These are phyloP conservation scores for Penicillium soppii DNA, from an alignment of 495 filamentous ascomycete species.

Conservation along the genomic window DNA sequence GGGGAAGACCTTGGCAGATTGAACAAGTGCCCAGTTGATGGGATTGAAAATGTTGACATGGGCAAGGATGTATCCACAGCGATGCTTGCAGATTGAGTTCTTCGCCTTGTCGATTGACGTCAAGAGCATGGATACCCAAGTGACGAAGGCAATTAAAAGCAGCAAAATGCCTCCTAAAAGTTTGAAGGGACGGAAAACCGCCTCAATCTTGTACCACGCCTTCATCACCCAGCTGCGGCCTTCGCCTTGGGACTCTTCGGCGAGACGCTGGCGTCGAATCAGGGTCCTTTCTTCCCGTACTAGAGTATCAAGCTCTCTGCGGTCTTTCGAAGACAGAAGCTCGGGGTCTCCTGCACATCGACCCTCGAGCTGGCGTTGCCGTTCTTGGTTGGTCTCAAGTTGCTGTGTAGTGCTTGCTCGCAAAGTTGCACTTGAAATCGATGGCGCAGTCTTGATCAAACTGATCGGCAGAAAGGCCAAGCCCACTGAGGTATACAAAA, in stretches of 20 bases:
- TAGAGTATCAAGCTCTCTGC: slow-evolving; percentile 82
- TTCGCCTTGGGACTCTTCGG: slow-evolving; percentile 75
- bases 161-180: slow-evolving; percentile 80
- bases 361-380: slow-evolving; percentile 85
- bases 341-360: slow-evolving; percentile 75
- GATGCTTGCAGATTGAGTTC: slow-evolving; percentile 86
- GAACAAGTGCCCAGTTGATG: slow-evolving; percentile 85
- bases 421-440: slow-evolving; percentile 72
- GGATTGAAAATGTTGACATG: slow-evolving; percentile 93
- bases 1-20: slow-evolving; percentile 80
- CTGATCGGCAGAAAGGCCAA: slow-evolving; percentile 85
- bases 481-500: slow-evolving; percentile 84
- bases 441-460: slow-evolving; percentile 85
- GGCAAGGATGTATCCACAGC: slow-evolving; percentile 92
- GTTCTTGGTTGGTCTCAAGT: slow-evolving; percentile 83
- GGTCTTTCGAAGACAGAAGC: slow-evolving; percentile 77
- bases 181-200: slow-evolving; percentile 79
- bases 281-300: slow-evolving; percentile 89
- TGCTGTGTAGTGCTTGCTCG: slow-evolving; percentile 73
- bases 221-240: slow-evolving; percentile 66
- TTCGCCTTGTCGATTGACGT: slow-evolving; percentile 94
- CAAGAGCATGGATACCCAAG: slow-evolving; percentile 91
- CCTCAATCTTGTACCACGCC: slow-evolving; percentile 73
- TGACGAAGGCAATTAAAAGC: slow-evolving; percentile 64
- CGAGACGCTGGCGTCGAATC: slow-evolving; percentile 82